Base-by-base conservation (phyloP, 805 yeast genomes). In the Diddensiella caesifluorescens region DNA sequence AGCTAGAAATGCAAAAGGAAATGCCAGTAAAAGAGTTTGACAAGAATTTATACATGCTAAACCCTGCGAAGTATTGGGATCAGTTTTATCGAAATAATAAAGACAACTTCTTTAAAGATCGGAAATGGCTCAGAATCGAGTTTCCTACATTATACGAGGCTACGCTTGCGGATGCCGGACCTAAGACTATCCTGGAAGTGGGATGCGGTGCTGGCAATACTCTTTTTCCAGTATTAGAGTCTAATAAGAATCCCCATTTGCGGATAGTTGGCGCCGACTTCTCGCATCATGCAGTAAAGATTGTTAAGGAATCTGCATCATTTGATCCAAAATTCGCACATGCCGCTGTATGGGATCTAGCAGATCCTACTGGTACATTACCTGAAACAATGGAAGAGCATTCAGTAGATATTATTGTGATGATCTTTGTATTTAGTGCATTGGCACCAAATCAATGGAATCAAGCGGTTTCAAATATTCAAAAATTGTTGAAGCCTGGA, bases 141-240 rank as follows among this genome's bases (percentile, higher is more conserved):
- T 92, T 92, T 50, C 98, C 98, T 1, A 67, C 76, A 10, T 64
- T 92, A 26, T 90, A 83, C 57, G 81, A 80, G 47, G 83, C 86
- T 4, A 86, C 95, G 3, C 76, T 77, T 48, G 73, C 75, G 19
- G 83, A 80, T 50, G 71, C 80, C 4, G 83, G 87, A n/a, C 75
- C 81, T 3, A 71, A 73, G 18, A 77, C 80, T 2, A 81, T 92
- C 25, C 71, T 92, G 42, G 98, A 92, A 62, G 82, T 92, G 35
- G 98, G 98, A 2, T 92, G 98, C 65, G 98, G 98, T 43, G 97
- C 96, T 4, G 98, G 98, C 7, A 92, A 92, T 62, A 92, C 98
- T 0, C 75, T 92, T 69, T 92, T 83, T 61, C 98, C 98, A 3
- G 80, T 92, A 16, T 65, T 92, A 44, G 73, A 73, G 42, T 88